phyloP scores from a whole-genome alignment of 768 basidiomycete genomes.

The Boletus sp. region DNA sequence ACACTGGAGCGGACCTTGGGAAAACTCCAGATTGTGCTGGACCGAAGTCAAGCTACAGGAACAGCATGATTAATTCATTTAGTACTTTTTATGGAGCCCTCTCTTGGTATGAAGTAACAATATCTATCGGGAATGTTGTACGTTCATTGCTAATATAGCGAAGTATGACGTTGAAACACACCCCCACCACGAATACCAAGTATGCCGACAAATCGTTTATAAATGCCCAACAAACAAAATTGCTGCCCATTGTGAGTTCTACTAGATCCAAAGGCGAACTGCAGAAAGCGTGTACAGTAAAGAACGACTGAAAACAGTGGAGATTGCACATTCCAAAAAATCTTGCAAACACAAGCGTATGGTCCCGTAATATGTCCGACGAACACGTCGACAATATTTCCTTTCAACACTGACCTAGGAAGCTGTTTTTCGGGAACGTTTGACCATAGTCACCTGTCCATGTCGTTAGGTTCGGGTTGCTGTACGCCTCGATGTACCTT shows the following conservation, averaged over 20 bases:
- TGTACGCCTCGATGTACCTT: conserved; percentile 69
- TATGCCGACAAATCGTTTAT: conserved; percentile 1
- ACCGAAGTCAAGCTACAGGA: conserved; percentile 14
- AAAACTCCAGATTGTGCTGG: conserved; percentile 54
- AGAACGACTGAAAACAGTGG: conserved; percentile 22
- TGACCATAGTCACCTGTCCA: conserved; percentile 67
- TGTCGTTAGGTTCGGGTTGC: conserved; percentile 76
- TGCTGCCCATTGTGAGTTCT: conserved; percentile 5
- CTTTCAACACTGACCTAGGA: conserved; percentile 56
- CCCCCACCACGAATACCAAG: conserved; percentile 1
- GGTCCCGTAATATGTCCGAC: conserved; percentile 6
- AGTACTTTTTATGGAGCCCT: conserved; percentile 13
- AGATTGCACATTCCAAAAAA: conserved; percentile 13
- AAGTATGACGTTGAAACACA: conserved; percentile 7
- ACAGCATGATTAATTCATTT: conserved; percentile 16
- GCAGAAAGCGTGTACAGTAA: conserved; percentile 16
- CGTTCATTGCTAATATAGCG: conserved; percentile 23
- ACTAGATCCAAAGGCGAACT: neutral
- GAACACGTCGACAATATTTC: conserved; percentile 4
- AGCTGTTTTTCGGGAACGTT: conserved; percentile 65
- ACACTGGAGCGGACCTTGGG: conserved; percentile 70
- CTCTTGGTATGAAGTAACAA: conserved; percentile 23
- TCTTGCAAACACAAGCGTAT: conserved; percentile 10
- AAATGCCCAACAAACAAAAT: conserved; percentile 11
- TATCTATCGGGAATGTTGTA: conserved; percentile 30